Evolutionary conservation across 2,329 filamentous ascomycete genomes (phyloP), one percentile per base, ranked within the genome.

Genomic region (Paraconiothyrium brasiliense): DNA sequence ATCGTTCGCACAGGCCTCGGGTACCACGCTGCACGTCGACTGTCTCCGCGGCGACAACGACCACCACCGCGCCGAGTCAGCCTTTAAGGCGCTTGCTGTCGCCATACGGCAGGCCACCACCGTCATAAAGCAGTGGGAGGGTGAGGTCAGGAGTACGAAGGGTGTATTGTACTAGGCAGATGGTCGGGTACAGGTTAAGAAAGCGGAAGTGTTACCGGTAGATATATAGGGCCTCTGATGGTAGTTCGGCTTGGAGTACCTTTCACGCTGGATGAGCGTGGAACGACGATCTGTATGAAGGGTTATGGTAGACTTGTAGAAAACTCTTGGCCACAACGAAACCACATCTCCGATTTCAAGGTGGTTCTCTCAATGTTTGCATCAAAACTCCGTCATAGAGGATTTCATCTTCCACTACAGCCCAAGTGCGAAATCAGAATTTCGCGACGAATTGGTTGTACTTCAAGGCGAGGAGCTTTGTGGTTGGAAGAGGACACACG

Each of bases 81-180:
- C 94, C 16, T 97, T 99, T 82, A 99, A 99, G 86, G 95, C 95
- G 50, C 81, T 98, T 68, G 95, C 95, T 0, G 89, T 97, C 48
- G 95, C 95, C 8, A 85, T 96, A 58, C 86, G 90, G 71, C 86
- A 87, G 78, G 95, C 95, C 10, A 94, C 90, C 52, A 86, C 86
- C 54, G 86, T 88, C 70, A 88, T 94, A 35, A 87, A 88, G 46
- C 93, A 92, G 11, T 90, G 91, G 77, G 93, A 96, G 80, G 93
- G 93, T 2, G 95, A 99, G 84, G 89, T 98, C 30, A 92, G 94
- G 57, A 97, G 94, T 82, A 98, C 94, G 9, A 98, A 98, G 86
- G 94, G 94, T 11, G 97, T 97, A 37, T 79, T 97, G 79, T 88
- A 80, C 60, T 79, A 71, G 52, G 37, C 20, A 20, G 5, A 24